Base-by-base conservation (phyloP, 371 early-diverging fungal species). In the Mortierella sp. region DNA sequence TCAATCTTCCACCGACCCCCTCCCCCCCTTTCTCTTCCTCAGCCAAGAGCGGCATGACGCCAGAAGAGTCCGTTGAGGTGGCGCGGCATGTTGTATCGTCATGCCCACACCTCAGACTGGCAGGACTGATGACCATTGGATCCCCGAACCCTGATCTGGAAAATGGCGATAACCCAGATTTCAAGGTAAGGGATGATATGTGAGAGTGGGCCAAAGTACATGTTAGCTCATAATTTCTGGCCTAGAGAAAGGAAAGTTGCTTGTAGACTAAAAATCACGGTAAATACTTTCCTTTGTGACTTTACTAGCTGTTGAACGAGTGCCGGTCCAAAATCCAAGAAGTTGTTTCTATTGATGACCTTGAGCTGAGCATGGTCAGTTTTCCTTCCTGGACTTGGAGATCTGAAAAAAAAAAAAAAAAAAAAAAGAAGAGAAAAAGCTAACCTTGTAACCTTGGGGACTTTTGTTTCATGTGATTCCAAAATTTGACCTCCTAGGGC, bases 81-180 rank as follows among this genome's bases (percentile, higher is more conserved):
- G 91, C 87, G 14, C 80, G 84, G 30, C 87, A 92, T 58, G 92
- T 98, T 28, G 61, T 86, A 0, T 83, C 86, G 0, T 70, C 81
- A 1, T 97, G 97, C 70, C 82, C 88, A 1, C 82, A 88, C 19
- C 83, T 98, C 47, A 73, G 86, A 16, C 77, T 98, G 30, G 82
- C 81, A 14, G 99, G 99, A 9, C 82, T 98, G 53, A 98, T 98
- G 99, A 98, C 98, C 0, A 98, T 98, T 80, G 99, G 99, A 12
- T 87, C 69, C 51, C 87, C 62, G 73, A 85, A 67, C 47, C 84
- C 88, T 45, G 89, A 86, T 50, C 84, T 87, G 62, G 89, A 87
- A 61, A 76, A 79, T 59, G 85, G 81, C 25, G 89, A 84, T 19
- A 97, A 97, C 69, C 97, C 97, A 0, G 97, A 97, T 73, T 97